phyloP scores from a whole-genome alignment of 1,284 basidiomycete species.

The Ceratobasidium sp. region DNA sequence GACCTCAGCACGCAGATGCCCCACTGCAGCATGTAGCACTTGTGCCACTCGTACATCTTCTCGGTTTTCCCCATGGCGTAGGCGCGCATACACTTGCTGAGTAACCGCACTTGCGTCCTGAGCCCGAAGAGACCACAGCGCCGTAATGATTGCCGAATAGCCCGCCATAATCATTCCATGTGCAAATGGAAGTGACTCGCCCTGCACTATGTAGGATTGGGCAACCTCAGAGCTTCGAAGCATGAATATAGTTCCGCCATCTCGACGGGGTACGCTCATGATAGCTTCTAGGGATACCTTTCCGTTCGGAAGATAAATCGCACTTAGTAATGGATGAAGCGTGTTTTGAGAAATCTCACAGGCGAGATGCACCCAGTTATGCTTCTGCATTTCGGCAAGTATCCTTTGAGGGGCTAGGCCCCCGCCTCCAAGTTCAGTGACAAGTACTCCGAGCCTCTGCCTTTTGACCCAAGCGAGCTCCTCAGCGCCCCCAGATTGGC shows the following conservation, averaged over 20 bases:
- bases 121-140: not conserved
- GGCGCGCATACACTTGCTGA: not conserved
- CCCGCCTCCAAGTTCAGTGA: not conserved
- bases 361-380: slow-evolving; percentile 31
- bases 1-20: not conserved
- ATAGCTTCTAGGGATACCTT: not conserved
- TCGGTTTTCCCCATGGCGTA: not conserved
- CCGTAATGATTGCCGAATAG: not conserved
- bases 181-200: slow-evolving; percentile 45
- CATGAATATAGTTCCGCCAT: not conserved
- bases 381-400: not conserved
- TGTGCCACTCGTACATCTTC: not conserved
- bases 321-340: not conserved
- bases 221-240: not conserved
- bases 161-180: slow-evolving; percentile 45
- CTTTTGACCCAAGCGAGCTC: not conserved
- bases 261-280: not conserved
- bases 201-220: slow-evolving; percentile 34
- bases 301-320: slow-evolving; percentile 19
- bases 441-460: not conserved
- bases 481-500: not conserved
- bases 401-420: not conserved
- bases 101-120: not conserved
- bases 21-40: not conserved
- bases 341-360: slow-evolving; percentile 16